Evolutionary conservation across 1,284 basidiomycete genomes (phyloP).

Genomic region (Microbotryomycetes sp.): DNA sequence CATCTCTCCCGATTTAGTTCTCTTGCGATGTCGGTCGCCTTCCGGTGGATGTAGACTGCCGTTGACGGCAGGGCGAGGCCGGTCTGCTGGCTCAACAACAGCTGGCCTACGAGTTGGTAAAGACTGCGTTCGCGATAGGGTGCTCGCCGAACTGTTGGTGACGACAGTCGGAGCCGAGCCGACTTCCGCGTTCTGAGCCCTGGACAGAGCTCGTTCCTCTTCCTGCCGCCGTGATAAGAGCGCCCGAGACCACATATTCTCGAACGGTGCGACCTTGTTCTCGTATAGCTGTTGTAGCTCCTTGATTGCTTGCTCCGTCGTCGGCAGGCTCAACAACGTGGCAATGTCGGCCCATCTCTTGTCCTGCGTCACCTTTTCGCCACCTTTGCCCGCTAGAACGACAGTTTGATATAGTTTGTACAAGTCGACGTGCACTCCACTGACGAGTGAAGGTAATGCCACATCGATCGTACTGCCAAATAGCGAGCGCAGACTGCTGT

Average conservation of each 20-base stretch:
- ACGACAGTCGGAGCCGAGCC: too few species aligned
- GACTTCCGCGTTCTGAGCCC: too few species aligned
- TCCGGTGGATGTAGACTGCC: not conserved
- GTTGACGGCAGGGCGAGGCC: not conserved
- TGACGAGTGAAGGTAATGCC: not conserved
- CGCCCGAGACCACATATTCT: not conserved
- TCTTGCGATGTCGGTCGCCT: not conserved
- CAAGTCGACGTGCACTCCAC: conserved; percentile 1
- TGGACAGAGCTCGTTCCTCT: too few species aligned
- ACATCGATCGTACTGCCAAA: not conserved
- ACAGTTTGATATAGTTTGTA: conserved; percentile 11
- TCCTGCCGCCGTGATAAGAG: not conserved
- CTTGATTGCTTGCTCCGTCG: not conserved
- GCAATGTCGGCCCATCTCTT: conserved; percentile 5
- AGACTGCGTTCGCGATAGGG: not conserved
- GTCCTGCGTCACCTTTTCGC: conserved; percentile 3
- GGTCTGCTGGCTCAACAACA: not conserved
- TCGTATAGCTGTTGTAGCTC: not conserved
- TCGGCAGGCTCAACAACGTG: not conserved
- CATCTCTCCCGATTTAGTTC: not conserved
- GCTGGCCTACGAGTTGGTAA: not conserved
- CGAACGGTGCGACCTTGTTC: not conserved
- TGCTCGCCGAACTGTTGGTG: too few species aligned
- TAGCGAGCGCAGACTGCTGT: not conserved
- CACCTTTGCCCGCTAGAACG: conserved; percentile 2